Conservation (phyloP, 2,329 filamentous ascomycete genomes). For the Achaetomium macrosporum region DNA sequence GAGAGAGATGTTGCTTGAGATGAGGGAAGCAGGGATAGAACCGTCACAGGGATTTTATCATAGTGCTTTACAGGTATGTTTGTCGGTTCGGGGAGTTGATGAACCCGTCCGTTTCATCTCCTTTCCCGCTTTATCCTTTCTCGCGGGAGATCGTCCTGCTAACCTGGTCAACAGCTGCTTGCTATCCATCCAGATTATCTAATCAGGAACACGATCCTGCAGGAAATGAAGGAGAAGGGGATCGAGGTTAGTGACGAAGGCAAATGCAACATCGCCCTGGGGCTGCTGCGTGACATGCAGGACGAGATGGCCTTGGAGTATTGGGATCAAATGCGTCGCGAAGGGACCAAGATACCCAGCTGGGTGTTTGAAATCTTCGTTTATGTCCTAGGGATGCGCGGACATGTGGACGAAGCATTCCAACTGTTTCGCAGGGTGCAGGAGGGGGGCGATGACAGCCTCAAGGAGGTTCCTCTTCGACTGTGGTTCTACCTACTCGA, state of each 20-base stretch:
- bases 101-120: too few species aligned
- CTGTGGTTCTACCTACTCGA: slow-evolving; percentile 73
- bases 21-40: slow-evolving; percentile 56
- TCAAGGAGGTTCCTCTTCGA: slow-evolving; percentile 38
- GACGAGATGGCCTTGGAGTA: slow-evolving; percentile 72
- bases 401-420: slow-evolving; percentile 73
- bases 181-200: slow-evolving; percentile 82
- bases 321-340: slow-evolving; percentile 59
- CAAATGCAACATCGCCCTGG: slow-evolving; percentile 62
- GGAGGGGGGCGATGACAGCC: slow-evolving; percentile 41
- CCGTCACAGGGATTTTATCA: slow-evolving; percentile 65
- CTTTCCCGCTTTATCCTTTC: slow-evolving; percentile 13
- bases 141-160: slow-evolving; percentile 19
- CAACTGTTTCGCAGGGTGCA: slow-evolving; percentile 48
- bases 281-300: slow-evolving; percentile 73
- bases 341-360: slow-evolving; percentile 48
- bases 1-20: slow-evolving; percentile 61
- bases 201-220: slow-evolving; percentile 63
- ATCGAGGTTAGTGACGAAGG: slow-evolving; percentile 55
- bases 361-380: slow-evolving; percentile 80
- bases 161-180: slow-evolving; percentile 46
- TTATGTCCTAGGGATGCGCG: slow-evolving; percentile 63
- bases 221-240: slow-evolving; percentile 71
- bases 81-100: not conserved
- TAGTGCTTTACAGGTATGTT: slow-evolving; percentile 59